phyloP scores from a whole-genome alignment of 768 basidiomycete species.

The Termitomyces sp. region DNA sequence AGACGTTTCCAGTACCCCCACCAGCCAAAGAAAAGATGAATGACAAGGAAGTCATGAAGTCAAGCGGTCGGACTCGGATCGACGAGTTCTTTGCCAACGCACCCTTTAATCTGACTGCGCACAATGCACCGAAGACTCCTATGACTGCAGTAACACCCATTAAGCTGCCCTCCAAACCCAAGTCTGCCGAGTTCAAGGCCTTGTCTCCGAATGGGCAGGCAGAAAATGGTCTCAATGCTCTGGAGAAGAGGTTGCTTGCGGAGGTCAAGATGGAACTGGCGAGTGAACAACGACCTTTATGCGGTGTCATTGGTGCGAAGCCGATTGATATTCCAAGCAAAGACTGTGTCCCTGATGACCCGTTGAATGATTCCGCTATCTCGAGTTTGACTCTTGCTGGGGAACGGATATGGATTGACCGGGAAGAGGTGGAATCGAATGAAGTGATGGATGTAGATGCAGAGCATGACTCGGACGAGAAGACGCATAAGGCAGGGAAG shows the following conservation, averaged over 20 bases:
- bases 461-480: conserved; percentile 37
- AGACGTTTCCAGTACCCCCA: conserved; percentile 61
- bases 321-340: conserved; percentile 37
- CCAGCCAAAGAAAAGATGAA: conserved; percentile 41
- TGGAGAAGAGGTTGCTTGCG: conserved; percentile 64
- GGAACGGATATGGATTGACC: conserved; percentile 17
- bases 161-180: conserved; percentile 18
- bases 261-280: conserved; percentile 51
- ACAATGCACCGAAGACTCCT: conserved; percentile 47
- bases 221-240: conserved; percentile 67
- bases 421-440: conserved; percentile 25
- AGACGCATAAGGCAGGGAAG: conserved; percentile 35
- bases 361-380: conserved; percentile 50
- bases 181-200: conserved; percentile 7
- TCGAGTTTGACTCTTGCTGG: conserved; percentile 51
- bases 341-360: conserved; percentile 29
- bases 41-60: conserved; percentile 14
- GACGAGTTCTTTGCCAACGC: conserved; percentile 25
- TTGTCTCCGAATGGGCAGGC: conserved; percentile 16
- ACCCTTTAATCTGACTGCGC: not conserved
- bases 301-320: conserved; percentile 26
- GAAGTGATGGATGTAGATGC: conserved; percentile 20
- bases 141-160: conserved; percentile 41
- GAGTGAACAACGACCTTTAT: conserved; percentile 26
- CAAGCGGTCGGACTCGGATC: conserved; percentile 21